Conservation (phyloP, 2,329 filamentous ascomycete species). For the Scolecobasidium constrictum region DNA sequence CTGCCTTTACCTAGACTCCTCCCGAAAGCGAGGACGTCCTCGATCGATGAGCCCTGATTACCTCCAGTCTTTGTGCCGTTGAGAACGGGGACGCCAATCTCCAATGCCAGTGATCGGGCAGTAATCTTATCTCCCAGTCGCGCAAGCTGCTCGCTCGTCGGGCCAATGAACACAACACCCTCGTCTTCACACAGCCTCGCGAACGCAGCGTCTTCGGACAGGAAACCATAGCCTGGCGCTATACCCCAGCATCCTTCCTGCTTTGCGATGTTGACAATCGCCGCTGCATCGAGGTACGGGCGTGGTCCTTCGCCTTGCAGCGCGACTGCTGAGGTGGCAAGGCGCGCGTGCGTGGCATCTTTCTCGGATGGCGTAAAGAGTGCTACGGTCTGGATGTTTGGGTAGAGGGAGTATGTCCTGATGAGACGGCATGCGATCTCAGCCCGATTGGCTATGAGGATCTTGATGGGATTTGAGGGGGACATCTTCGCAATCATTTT, state of each 20-base stretch:
- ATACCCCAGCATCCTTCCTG: conserved; percentile 43
- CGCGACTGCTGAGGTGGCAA: conserved; percentile 1
- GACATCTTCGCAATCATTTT: too few species aligned
- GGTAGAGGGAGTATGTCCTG: conserved; percentile 4
- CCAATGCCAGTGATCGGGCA: conserved; percentile 39
- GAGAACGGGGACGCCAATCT: conserved; percentile 42
- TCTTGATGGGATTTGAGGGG: background rate
- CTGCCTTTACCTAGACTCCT: conserved; percentile 45
- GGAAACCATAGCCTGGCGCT: conserved; percentile 53
- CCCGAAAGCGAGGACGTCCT: conserved; percentile 22
- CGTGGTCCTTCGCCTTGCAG: conserved; percentile 19
- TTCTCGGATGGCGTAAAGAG: conserved; percentile 3
- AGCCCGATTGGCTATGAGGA: conserved; percentile 4
- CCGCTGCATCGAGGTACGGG: conserved; percentile 41
- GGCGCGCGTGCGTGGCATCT: conserved; percentile 2
- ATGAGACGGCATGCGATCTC: conserved; percentile 4
- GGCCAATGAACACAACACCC: conserved; percentile 39
- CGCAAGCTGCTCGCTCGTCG: conserved; percentile 45
- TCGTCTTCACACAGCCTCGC: conserved; percentile 35
- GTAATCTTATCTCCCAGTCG: conserved; percentile 45
- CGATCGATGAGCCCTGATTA: conserved; percentile 28
- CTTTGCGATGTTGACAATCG: conserved; percentile 36
- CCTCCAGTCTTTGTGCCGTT: conserved; percentile 30
- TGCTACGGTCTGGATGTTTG: conserved; percentile 3
- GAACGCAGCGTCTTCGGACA: conserved; percentile 44